Base-by-base conservation (phyloP, 306 rosid genomes). In the Pachyrhizus erosus region DNA sequence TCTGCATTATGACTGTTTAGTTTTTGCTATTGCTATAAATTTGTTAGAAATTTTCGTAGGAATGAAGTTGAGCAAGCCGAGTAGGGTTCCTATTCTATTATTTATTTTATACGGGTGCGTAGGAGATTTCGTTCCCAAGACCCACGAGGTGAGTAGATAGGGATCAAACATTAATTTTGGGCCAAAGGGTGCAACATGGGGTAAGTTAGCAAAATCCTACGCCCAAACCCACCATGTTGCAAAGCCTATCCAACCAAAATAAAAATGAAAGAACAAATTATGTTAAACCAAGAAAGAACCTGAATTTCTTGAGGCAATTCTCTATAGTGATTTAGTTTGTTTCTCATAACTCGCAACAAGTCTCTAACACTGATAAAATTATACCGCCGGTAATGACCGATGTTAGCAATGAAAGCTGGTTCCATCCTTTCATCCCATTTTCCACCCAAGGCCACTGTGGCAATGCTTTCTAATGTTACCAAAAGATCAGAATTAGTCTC, bases 401-500 rank as follows among this genome's bases (percentile, higher is more conserved):
- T 92, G 83, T 92, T 75, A 64, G 54, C 76, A 37, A 94, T 77
- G 86, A 94, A 94, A 68, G 78, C 82, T 3, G 81, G 79, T 49
- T 92, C 98, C 89, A 94, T 62, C 88, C 75, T 92, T 83, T 88
- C 90, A 90, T 91, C 70, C 98, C 98, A 94, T 62, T 90, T 90
- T 42, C 77, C 86, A 80, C 90, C 91, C 54, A 94, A 80, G 69
- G 97, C 97, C 18, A 79, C 34, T 2, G 80, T 60, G 5, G 92
- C 93, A 15, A 64, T 80, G 62, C 82, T 82, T 89, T 94, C 98
- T 72, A 94, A 75, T 15, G 87, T 90, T 76, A 73, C 79, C 85
- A 91, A 69, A 60, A 92, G 79, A 85, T 40, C 76, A 68, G 97
- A 91, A 70, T 55, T 46, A 15, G 58, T 29, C 84, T 82, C 83